phyloP scores from a whole-genome alignment of 176 grass and related monocot genomes.

The Raddia distichophylla region DNA sequence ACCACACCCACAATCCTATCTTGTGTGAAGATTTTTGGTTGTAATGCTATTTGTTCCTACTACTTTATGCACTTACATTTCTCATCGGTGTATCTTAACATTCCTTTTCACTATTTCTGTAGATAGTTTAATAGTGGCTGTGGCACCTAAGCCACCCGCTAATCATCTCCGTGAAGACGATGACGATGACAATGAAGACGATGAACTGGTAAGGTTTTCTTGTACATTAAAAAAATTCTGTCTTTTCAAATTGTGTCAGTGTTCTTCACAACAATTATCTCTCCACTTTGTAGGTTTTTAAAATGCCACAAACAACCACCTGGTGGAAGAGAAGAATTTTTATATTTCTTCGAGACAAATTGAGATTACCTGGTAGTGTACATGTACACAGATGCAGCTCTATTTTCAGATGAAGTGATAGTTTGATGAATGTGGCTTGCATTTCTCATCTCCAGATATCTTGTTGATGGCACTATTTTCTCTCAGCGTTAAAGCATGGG shows the following conservation, averaged over 20 bases:
- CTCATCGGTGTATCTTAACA: neutral
- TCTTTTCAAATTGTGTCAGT: slow-evolving; percentile 36
- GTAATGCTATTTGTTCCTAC: neutral
- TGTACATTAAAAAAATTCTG: neutral
- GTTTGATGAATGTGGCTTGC: neutral
- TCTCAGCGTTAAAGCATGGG: slow-evolving; percentile 78
- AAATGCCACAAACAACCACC: slow-evolving; percentile 59
- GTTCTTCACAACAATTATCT: neutral
- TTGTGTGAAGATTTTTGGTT: neutral
- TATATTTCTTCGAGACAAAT: slow-evolving; percentile 76
- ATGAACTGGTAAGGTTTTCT: slow-evolving; percentile 51
- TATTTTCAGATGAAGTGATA: slow-evolving; percentile 14
- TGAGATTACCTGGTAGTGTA: slow-evolving; percentile 80
- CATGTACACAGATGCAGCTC: slow-evolving; percentile 2
- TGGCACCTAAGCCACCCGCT: slow-evolving; percentile 60
- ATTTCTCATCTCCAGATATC: slow-evolving; percentile 67
- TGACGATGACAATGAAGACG: slow-evolving; percentile 46
- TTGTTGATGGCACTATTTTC: slow-evolving; percentile 89
- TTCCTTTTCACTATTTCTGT: slow-evolving; percentile 8
- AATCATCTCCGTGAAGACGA: slow-evolving; percentile 55
- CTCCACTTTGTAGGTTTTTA: slow-evolving; percentile 43
- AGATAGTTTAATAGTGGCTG: slow-evolving; percentile 61
- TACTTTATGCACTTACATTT: neutral
- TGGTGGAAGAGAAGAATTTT: slow-evolving; percentile 77
- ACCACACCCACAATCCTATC: neutral